phyloP scores from a whole-genome alignment of 2,329 filamentous ascomycete genomes.

The Geosmithia morbida region DNA sequence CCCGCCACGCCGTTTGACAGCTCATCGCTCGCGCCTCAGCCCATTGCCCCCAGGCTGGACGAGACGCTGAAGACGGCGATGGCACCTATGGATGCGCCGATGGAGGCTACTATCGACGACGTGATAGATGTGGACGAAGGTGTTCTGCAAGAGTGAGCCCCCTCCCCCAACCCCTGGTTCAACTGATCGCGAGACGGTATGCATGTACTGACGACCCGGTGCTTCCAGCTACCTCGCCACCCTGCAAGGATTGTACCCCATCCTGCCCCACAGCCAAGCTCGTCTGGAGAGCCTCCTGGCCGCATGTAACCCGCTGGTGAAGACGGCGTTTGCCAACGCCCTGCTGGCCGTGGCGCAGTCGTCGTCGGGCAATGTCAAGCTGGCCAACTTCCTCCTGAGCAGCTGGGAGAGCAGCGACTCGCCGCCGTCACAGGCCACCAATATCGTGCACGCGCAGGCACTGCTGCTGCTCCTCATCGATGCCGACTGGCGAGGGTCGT shows the following conservation, averaged over 20 bases:
- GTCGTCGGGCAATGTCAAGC: conserved; percentile 25
- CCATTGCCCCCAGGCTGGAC: conserved; percentile 22
- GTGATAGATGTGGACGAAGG: conserved; percentile 25
- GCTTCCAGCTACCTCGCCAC: conserved; percentile 41
- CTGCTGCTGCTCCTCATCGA: conserved; percentile 53
- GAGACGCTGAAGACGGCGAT: conserved; percentile 17
- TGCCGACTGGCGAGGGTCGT: conserved; percentile 38
- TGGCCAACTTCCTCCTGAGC: conserved; percentile 30
- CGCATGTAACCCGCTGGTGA: conserved; percentile 39
- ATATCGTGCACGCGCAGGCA: conserved; percentile 50
- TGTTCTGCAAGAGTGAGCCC: conserved; percentile 28
- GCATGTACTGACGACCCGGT: neutral
- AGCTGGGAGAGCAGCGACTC: conserved; percentile 33
- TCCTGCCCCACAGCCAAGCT: conserved; percentile 43
- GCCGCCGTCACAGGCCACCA: conserved; percentile 21
- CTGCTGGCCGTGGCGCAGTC: conserved; percentile 37
- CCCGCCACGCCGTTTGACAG: conserved; percentile 20
- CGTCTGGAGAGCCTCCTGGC: conserved; percentile 41
- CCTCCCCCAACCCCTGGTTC: neutral
- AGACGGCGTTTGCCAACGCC: conserved; percentile 50
- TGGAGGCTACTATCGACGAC: conserved; percentile 15
- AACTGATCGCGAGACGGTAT: no score
- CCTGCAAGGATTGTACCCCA: conserved; percentile 53
- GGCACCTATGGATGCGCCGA: conserved; percentile 18
- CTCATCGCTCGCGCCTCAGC: conserved; percentile 30